Conservation (phyloP, 805 yeast species). For the Metschnikowia baotianmanensis region DNA sequence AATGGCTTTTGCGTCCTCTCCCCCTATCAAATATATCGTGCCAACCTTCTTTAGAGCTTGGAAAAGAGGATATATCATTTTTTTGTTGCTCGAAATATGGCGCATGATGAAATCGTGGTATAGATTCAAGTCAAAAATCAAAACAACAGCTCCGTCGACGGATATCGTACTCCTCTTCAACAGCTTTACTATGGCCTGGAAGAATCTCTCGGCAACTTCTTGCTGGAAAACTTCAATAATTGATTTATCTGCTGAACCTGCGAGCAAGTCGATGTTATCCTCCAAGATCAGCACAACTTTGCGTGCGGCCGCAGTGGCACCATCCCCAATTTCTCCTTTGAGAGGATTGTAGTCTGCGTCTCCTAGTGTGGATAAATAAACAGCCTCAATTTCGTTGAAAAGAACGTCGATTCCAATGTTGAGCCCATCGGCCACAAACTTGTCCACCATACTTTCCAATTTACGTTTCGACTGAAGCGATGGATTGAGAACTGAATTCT, state of each 20-base stretch:
- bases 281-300: constrained; percentile 61
- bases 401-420: constrained; percentile 90
- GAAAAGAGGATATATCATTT: constrained; percentile 70
- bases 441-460: constrained; percentile 80
- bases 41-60: constrained; percentile 83
- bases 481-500: constrained; percentile 73
- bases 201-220: constrained; percentile 87
- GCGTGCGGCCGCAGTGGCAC: constrained; percentile 60
- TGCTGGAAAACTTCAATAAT: constrained; percentile 91
- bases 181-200: constrained; percentile 70
- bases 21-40: constrained; percentile 70
- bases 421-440: constrained; percentile 87
- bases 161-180: constrained; percentile 71
- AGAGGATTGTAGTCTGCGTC: constrained; percentile 63
- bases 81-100: constrained; percentile 53
- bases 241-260: constrained; percentile 81
- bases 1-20: constrained; percentile 73
- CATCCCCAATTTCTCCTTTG: constrained; percentile 20
- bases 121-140: constrained; percentile 78
- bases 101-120: constrained; percentile 65
- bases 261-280: constrained; percentile 68
- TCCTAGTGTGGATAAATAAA: constrained; percentile 52
- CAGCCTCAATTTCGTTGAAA: constrained; percentile 72
- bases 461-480: constrained; percentile 76
- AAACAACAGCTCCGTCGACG: constrained; percentile 74